Percentiles rank a stretch among this genome's conserved stretches.
Evolutionary conservation across 2,329 filamentous ascomycete genomes (phyloP).

Genomic region (Xylariaceae sp.): DNA sequence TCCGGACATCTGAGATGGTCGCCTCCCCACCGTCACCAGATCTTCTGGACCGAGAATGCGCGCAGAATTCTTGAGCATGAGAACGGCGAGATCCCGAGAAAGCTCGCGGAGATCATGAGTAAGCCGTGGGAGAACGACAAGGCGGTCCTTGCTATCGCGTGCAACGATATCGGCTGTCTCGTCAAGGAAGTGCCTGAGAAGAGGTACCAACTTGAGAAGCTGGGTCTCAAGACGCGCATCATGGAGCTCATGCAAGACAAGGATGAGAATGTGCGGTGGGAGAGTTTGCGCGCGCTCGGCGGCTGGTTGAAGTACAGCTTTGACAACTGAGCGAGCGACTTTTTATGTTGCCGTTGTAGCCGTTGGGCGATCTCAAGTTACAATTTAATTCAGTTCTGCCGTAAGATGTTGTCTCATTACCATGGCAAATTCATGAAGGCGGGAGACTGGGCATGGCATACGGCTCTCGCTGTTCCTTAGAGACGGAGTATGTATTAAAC

Average conservation of each 20-base stretch:
- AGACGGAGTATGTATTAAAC: not conserved
- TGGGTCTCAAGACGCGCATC: slow-evolving; percentile 77
- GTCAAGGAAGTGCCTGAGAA: slow-evolving; percentile 88
- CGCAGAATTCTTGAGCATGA: slow-evolving; percentile 79
- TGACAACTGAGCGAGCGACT: slow-evolving; percentile 33
- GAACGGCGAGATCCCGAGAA: slow-evolving; percentile 70
- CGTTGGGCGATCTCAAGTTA: slow-evolving; percentile 11
- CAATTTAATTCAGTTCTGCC: slow-evolving; percentile 1
- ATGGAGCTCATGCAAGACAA: slow-evolving; percentile 92
- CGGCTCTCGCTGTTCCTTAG: not conserved
- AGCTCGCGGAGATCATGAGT: slow-evolving; percentile 77
- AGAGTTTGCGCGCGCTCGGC: slow-evolving; percentile 77
- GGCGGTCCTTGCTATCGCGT: slow-evolving; percentile 85
- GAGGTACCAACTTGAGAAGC: slow-evolving; percentile 70
- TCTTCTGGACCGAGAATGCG: slow-evolving; percentile 91
- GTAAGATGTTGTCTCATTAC: not conserved
- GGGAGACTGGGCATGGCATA: not conserved
- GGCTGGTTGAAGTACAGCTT: slow-evolving; percentile 62
- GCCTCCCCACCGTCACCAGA: slow-evolving; percentile 77
- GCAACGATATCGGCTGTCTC: slow-evolving; percentile 83
- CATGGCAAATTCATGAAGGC: not conserved
- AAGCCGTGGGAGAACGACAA: slow-evolving; percentile 73
- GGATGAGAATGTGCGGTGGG: slow-evolving; percentile 87
- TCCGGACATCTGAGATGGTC: slow-evolving; percentile 89
- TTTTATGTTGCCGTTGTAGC: not conserved